Evolutionary conservation across 1,284 basidiomycete species (phyloP).

Genomic region (Cryptococcus sp.): DNA sequence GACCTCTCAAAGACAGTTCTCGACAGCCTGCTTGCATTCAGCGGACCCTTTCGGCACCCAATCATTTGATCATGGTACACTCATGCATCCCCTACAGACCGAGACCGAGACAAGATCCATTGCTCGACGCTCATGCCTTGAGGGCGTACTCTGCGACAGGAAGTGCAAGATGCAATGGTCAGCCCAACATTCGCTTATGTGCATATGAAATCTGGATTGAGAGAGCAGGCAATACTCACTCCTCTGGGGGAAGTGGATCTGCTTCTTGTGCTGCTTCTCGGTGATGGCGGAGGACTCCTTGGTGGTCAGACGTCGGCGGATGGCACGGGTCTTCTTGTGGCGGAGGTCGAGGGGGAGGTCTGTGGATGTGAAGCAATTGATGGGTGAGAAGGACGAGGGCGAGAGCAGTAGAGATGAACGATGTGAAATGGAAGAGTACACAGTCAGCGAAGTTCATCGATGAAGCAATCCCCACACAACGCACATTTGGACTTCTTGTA

Average conservation of each 20-base stretch:
- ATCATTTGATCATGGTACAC: slow-evolving; percentile 22
- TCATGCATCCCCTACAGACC: slow-evolving; percentile 21
- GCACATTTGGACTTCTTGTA: slow-evolving; percentile 83
- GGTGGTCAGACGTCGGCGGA: slow-evolving; percentile 91
- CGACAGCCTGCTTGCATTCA: too few relatives aligned
- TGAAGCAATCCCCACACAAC: slow-evolving; percentile 11
- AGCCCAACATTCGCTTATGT: not conserved
- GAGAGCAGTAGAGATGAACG: not conserved
- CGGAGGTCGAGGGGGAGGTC: slow-evolving; percentile 95
- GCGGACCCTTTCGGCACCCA: too few relatives aligned
- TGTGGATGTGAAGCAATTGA: slow-evolving; percentile 10
- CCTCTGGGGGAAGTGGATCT: slow-evolving; percentile 79
- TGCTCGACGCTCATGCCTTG: slow-evolving; percentile 22
- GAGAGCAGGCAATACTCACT: slow-evolving; percentile 24
- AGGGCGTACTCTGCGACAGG: slow-evolving; percentile 25
- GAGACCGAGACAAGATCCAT: slow-evolving; percentile 14
- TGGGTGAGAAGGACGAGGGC: not conserved
- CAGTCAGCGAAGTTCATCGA: not conserved
- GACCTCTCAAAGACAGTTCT: too few relatives aligned
- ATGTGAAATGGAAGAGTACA: not conserved
- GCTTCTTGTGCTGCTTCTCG: slow-evolving; percentile 87
- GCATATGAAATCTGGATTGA: not conserved
- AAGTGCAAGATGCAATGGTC: not conserved
- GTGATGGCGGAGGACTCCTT: slow-evolving; percentile 82
- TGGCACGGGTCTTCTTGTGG: slow-evolving; percentile 97